Evolutionary conservation across 345 rosid genomes (phyloP), one percentile per base, ranked within the genome.

Genomic region (Gossypium longicalyx): DNA sequence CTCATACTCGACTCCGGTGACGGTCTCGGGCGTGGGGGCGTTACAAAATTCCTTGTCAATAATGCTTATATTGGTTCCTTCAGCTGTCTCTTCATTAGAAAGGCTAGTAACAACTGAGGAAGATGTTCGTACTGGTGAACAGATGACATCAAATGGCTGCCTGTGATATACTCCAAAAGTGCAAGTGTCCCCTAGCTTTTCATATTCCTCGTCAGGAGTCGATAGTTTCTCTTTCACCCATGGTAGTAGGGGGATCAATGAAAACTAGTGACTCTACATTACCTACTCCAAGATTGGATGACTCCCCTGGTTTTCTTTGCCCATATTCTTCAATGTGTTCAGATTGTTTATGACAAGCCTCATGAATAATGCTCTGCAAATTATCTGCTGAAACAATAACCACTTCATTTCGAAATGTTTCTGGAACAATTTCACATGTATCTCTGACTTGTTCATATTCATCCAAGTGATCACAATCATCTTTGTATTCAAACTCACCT

Each of bases 381-480:
- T 27, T n/a, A 58, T 76, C 74, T 20, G 43, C 66, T 15, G 79
- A 67, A 54, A 11, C 9, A 23, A 67, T 27, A 15, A 15, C 67
- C 11, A 7, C 38, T 34, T 34, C 80, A 74, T 65, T 60, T 51
- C 62, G 27, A 12, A 2, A 65, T 4, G 41, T 34, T 34, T 34
- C 7, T 5, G 41, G 41, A 41, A 12, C 67, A 47, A 34, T 74
- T 56, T 70, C 77, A 72, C 64, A 65, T 47, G 23, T 34, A 58
- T 69, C 17, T 48, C 65, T 45, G 25, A 13, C 74, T 47, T 75
- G 80, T 56, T 23, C 25, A 13, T 12, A 67, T 27, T 34, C 61
- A 61, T 72, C 85, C 25, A 15, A 43, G 44, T 54, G 77, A 45
- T 77, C 83, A 2, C 12, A 76, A 47, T 80, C 41, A 34, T 34